Conservation (phyloP, 371 early-diverging fungal species). For the Mucor lusitanicus region DNA sequence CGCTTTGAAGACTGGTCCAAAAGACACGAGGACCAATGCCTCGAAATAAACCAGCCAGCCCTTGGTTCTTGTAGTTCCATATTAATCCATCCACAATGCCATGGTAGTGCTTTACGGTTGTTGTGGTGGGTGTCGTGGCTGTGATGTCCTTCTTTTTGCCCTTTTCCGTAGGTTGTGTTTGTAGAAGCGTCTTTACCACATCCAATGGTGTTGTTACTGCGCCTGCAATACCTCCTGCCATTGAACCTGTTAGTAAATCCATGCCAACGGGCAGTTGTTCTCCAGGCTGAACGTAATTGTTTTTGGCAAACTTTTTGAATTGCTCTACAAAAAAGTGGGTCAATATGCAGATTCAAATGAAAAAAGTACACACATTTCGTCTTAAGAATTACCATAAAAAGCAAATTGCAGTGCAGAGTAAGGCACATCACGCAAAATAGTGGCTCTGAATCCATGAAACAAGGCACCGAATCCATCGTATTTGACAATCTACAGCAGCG, state of each 20-base stretch:
- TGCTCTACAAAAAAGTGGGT: conserved; percentile 24
- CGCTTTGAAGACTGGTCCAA: conserved; percentile 70
- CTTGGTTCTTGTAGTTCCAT: conserved; percentile 65
- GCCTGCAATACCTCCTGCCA: conserved; percentile 71
- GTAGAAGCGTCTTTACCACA: conserved; percentile 71
- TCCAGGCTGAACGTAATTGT: conserved; percentile 22
- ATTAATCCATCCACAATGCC: conserved; percentile 67
- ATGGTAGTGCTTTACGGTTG: conserved; percentile 51
- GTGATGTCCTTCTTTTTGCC: conserved; percentile 16
- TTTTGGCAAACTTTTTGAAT: conserved; percentile 50
- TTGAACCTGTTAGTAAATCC: conserved; percentile 61
- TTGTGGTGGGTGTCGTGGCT: conserved; percentile 6
- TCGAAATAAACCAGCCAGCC: conserved; percentile 64
- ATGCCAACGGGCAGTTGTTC: conserved; percentile 50
- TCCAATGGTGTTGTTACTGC: conserved; percentile 73
- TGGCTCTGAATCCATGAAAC: conserved; percentile 69
- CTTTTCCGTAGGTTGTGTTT: conserved; percentile 56
- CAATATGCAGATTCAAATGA: not conserved
- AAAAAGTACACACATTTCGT: not conserved
- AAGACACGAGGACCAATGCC: conserved; percentile 69
- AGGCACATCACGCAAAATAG: conserved; percentile 70
- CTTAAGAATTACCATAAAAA: conserved; percentile 57
- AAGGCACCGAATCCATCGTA: conserved; percentile 64
- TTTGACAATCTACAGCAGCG: conserved; percentile 52
- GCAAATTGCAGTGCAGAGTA: conserved; percentile 77